Conservation (phyloP, 352 stramenopile species). For the Pythium phragmiticola region DNA sequence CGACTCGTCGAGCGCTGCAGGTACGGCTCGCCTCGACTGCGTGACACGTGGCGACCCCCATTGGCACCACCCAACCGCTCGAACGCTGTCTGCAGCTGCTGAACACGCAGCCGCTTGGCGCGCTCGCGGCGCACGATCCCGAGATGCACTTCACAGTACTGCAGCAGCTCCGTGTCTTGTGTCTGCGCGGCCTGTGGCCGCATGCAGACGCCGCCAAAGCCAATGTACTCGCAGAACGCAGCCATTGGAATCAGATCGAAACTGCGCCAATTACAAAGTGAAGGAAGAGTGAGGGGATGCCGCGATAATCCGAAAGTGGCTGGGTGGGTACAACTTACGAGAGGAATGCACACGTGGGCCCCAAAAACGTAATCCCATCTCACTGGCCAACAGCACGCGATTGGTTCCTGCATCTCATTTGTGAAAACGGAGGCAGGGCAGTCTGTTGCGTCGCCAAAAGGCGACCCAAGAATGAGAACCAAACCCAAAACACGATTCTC, state of each 20-base stretch:
- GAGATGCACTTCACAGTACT: slow-evolving; percentile 16
- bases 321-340: no score
- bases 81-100: background rate
- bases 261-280: background rate
- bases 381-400: background rate
- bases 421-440: background rate
- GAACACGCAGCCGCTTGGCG: background rate
- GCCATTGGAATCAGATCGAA: slow-evolving; percentile 1
- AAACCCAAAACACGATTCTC: no score
- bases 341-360: no score
- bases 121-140: slow-evolving; percentile 9
- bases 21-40: slow-evolving; percentile 14
- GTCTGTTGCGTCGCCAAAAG: no score
- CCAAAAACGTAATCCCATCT: no score
- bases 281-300: background rate
- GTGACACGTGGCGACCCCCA: background rate
- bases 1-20: slow-evolving; percentile 6
- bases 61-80: background rate
- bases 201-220: slow-evolving; percentile 19
- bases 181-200: background rate
- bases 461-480: no score
- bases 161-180: slow-evolving; percentile 10
- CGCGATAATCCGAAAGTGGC: no score
- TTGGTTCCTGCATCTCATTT: slow-evolving; percentile 12
- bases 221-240: slow-evolving; percentile 21